Conservation (phyloP, 2,329 filamentous ascomycete species). For the Celoporthe dispersa region DNA sequence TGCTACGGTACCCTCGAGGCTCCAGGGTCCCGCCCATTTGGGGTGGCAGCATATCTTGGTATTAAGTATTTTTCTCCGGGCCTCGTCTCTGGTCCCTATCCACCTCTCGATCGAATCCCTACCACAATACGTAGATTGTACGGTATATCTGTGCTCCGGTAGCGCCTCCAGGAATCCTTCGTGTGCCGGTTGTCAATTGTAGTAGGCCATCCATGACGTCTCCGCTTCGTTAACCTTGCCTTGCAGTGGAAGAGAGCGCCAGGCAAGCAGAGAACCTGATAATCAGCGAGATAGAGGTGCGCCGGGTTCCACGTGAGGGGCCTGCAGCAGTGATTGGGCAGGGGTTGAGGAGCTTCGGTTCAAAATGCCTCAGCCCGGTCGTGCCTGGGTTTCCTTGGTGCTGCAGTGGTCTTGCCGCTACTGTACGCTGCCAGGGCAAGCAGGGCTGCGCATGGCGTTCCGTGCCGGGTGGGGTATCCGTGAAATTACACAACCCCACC, state of each 20-base stretch:
- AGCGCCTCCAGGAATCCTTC: neutral
- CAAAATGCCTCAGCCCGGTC: slow-evolving; percentile 1
- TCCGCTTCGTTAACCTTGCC: neutral
- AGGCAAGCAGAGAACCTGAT: neutral
- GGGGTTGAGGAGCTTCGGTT: neutral
- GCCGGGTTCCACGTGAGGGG: neutral
- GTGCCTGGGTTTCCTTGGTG: neutral
- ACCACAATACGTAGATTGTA: neutral
- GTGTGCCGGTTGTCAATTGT: neutral
- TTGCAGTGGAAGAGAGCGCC: neutral
- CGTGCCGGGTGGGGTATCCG: neutral
- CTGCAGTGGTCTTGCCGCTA: neutral
- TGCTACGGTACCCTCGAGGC: slow-evolving; percentile 1
- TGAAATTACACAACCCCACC: slow-evolving; percentile 3
- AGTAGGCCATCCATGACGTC: slow-evolving; percentile 14
- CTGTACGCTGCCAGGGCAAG: neutral
- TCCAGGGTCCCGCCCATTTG: neutral
- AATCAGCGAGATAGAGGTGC: slow-evolving; percentile 4
- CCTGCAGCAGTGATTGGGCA: slow-evolving; percentile 2
- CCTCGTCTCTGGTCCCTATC: neutral
- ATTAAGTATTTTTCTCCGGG: neutral
- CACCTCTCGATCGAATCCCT: neutral
- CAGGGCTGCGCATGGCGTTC: neutral
- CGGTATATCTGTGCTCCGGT: neutral
- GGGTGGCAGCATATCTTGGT: neutral